phyloP scores from a whole-genome alignment of 2,329 filamentous ascomycete species.

The Sporothrix sp. region DNA sequence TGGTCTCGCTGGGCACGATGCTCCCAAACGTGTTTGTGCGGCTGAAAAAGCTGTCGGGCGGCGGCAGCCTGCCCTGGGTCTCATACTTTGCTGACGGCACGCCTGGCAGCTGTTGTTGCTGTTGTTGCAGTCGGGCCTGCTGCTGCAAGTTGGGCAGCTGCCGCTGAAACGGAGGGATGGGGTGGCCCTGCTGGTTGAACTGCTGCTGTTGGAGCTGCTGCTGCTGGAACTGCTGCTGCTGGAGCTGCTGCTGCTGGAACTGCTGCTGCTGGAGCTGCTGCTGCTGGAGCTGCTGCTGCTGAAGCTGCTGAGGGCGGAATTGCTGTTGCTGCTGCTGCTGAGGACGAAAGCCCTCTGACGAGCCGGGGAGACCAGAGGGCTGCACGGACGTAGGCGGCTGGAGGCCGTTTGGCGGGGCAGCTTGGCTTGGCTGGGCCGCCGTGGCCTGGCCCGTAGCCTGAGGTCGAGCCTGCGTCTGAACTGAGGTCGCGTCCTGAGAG shows the following conservation, averaged over 20 bases:
- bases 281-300: too few relatives aligned
- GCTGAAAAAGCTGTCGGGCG: neutral
- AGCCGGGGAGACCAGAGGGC: neutral
- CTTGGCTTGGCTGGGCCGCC: too few relatives aligned
- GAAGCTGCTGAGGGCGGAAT: neutral
- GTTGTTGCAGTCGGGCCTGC: constrained; percentile 10
- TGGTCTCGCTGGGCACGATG: constrained; percentile 1
- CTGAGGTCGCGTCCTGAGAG: too few relatives aligned
- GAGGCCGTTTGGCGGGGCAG: neutral
- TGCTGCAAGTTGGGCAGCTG: constrained; percentile 4
- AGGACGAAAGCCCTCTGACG: neutral
- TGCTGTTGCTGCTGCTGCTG: neutral
- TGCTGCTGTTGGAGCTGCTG: constrained; percentile 5
- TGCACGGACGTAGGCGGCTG: neutral
- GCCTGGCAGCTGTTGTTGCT: constrained; percentile 12
- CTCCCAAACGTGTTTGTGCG: constrained; percentile 13
- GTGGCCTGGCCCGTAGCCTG: neutral
- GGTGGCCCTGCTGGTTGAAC: neutral
- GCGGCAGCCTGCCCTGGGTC: neutral
- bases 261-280: neutral
- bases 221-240: constrained; percentile 5
- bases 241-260: neutral
- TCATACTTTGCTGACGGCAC: neutral
- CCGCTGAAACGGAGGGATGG: constrained; percentile 2
- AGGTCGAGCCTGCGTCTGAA: too few relatives aligned